phyloP scores from a whole-genome alignment of 371 early-diverging fungal genomes.

The Mortierella sp. region DNA sequence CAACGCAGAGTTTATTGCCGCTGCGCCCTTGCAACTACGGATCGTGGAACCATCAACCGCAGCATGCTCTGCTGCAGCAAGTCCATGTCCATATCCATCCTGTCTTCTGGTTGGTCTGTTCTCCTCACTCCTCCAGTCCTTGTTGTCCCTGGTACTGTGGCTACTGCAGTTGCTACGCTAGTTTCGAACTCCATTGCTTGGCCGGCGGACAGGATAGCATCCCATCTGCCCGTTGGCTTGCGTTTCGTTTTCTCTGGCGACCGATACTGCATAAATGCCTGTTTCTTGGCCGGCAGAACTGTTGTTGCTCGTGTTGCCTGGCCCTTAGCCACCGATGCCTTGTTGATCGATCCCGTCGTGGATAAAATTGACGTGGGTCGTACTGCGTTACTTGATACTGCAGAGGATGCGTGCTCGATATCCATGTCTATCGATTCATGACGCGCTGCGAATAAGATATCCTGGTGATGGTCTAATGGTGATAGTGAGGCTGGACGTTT shows the following conservation, averaged over 20 bases:
- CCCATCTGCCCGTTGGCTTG: background rate
- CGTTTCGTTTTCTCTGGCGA: background rate
- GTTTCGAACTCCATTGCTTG: constrained; percentile 15
- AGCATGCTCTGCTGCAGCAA: constrained; percentile 37
- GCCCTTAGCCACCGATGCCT: background rate
- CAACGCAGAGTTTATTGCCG: background rate
- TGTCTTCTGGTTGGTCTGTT: no score
- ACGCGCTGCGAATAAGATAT: no score
- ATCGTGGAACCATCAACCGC: constrained; percentile 43
- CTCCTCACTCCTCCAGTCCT: background rate
- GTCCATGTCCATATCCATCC: constrained; percentile 42
- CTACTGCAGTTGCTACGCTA: background rate
- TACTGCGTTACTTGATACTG: background rate
- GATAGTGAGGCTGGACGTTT: background rate
- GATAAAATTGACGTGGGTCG: background rate
- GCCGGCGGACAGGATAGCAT: background rate
- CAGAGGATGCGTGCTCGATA: background rate
- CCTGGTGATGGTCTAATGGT: no score
- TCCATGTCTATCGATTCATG: constrained; percentile 18
- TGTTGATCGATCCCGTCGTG: background rate
- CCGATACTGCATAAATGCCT: constrained; percentile 30
- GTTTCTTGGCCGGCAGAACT: constrained; percentile 13
- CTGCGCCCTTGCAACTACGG: constrained; percentile 27
- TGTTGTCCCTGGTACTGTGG: background rate
- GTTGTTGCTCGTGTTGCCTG: background rate